These are phyloP conservation scores for Lunasporangiospora selenospora DNA, from an alignment of 192 early-diverging fungal genomes.

Conservation along the genomic window DNA sequence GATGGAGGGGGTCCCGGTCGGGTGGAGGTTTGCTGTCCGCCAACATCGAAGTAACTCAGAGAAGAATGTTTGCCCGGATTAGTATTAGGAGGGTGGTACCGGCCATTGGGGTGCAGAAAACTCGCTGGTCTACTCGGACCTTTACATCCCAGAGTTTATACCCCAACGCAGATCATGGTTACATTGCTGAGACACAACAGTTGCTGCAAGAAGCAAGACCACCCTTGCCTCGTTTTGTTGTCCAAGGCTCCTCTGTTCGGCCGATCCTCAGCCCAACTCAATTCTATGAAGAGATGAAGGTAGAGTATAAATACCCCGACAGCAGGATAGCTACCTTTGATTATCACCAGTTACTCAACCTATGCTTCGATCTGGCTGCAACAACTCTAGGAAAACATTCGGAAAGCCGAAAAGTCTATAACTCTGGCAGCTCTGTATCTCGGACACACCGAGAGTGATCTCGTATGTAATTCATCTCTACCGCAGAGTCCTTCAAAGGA, in stretches of 20 bases:
- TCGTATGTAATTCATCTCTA: slow-evolving; percentile 54
- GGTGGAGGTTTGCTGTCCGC: too few species aligned
- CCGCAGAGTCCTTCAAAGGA: not conserved
- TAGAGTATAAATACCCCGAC: slow-evolving; percentile 9
- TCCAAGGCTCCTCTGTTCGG: slow-evolving; percentile 42
- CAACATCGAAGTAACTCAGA: too few species aligned
- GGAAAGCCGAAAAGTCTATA: slow-evolving; percentile 73
- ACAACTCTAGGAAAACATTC: slow-evolving; percentile 66
- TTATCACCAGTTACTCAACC: not conserved
- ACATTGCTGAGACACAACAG: slow-evolving; percentile 11
- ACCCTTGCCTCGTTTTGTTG: slow-evolving; percentile 39
- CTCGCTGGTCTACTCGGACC: too few species aligned
- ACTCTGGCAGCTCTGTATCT: slow-evolving; percentile 90
- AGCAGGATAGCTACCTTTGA: not conserved
- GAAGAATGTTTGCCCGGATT: too few species aligned
- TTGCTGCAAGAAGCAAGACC: slow-evolving; percentile 26
- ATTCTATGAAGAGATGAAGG: slow-evolving; percentile 61
- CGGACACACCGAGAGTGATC: slow-evolving; percentile 79
- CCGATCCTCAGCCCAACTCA: slow-evolving; percentile 51
- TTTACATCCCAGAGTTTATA: too few species aligned
- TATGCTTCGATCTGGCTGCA: not conserved
- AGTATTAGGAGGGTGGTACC: too few species aligned
- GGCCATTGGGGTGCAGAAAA: too few species aligned
- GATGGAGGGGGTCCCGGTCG: too few species aligned
- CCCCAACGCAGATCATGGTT: slow-evolving; percentile 23